Evolutionary conservation across 768 basidiomycete species (phyloP).

Genomic region (Plicaturopsis crispa): DNA sequence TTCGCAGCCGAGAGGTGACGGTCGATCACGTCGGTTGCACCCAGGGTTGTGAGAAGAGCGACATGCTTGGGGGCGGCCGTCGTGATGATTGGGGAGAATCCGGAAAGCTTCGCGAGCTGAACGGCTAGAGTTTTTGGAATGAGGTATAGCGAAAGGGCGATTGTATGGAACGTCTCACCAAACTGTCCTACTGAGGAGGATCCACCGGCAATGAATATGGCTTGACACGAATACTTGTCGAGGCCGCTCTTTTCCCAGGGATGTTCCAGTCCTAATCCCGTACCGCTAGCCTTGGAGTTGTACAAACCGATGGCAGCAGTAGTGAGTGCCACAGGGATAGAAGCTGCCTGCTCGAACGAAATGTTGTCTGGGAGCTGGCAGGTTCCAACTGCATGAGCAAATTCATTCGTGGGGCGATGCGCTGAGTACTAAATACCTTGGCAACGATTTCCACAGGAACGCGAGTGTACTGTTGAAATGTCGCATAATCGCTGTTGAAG

Average conservation of each 20-base stretch:
- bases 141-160: no score
- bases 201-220: conserved; percentile 42
- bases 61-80: conserved; percentile 26
- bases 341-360: conserved; percentile 29
- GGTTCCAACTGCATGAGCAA: no score
- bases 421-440: conserved; percentile 12
- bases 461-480: conserved; percentile 21
- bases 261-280: conserved; percentile 25
- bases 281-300: conserved; percentile 22
- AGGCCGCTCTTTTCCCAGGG: conserved; percentile 28
- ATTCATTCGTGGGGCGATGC: no score
- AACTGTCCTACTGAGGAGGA: conserved; percentile 42
- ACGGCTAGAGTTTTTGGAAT: conserved; percentile 24
- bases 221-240: conserved; percentile 33
- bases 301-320: conserved; percentile 27
- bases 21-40: conserved; percentile 34
- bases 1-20: conserved; percentile 16
- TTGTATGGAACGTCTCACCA: conserved; percentile 27
- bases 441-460: conserved; percentile 14
- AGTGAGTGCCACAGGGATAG: conserved; percentile 23
- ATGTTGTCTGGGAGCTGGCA: conserved; percentile 29
- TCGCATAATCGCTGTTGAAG: conserved; percentile 2
- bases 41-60: conserved; percentile 23
- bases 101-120: conserved; percentile 32
- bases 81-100: conserved; percentile 33